phyloP scores from a whole-genome alignment of 768 basidiomycete genomes.

The Calocybe indica region DNA sequence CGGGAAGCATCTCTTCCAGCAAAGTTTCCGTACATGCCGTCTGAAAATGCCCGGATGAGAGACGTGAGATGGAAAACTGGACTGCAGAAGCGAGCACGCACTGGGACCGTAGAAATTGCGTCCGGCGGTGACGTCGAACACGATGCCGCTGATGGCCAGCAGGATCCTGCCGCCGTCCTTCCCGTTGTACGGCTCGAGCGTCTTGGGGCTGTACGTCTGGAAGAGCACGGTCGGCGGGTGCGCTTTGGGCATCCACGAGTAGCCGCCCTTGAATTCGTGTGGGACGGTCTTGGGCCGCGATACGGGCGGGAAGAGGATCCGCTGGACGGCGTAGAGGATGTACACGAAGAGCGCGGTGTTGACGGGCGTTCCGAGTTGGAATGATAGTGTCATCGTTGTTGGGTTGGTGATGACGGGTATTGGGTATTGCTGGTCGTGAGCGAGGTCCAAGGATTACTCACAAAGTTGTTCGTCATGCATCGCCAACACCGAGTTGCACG shows the following conservation, averaged over 20 bases:
- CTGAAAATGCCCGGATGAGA: slow-evolving; percentile 32
- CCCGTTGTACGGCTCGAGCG: slow-evolving; percentile 63
- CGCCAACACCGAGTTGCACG: too few species aligned
- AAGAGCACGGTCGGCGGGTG: slow-evolving; percentile 79
- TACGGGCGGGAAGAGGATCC: slow-evolving; percentile 67
- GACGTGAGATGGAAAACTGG: background rate
- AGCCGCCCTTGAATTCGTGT: slow-evolving; percentile 71
- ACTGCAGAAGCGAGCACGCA: slow-evolving; percentile 29
- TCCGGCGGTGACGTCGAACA: slow-evolving; percentile 92
- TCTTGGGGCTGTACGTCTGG: slow-evolving; percentile 73
- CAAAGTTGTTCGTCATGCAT: too few species aligned
- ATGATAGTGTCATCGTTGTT: slow-evolving; percentile 29
- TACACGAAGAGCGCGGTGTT: slow-evolving; percentile 77
- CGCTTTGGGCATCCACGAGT: slow-evolving; percentile 87
- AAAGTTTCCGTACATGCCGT: slow-evolving; percentile 96
- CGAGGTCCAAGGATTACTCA: too few species aligned
- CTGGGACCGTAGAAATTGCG: slow-evolving; percentile 93
- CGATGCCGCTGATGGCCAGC: slow-evolving; percentile 76
- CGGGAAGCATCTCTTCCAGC: slow-evolving; percentile 94
- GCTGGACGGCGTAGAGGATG: slow-evolving; percentile 71
- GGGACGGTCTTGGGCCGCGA: slow-evolving; percentile 45
- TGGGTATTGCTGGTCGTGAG: too few species aligned
- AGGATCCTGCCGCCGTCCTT: slow-evolving; percentile 66
- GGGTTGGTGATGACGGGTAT: too few species aligned
- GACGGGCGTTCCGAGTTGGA: slow-evolving; percentile 63